A percentile compares a stretch with the other conserved stretches of the same genome.
These are phyloP conservation scores for Cladophialophora chaetospira DNA, from an alignment of 2,329 filamentous ascomycete genomes.

Conservation along the genomic window DNA sequence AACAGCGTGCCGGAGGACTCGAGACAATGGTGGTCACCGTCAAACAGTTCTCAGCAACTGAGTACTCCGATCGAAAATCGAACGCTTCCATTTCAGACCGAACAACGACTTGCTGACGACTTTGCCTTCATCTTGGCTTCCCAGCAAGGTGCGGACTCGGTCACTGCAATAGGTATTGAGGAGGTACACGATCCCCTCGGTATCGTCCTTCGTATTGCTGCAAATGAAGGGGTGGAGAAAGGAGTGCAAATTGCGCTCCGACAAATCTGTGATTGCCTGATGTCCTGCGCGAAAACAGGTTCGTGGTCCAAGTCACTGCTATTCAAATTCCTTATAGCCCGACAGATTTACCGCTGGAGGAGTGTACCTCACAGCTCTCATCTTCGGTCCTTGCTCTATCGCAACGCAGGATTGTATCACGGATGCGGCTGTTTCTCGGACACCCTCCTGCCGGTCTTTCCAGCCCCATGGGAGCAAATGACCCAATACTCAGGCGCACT, in stretches of 20 bases:
- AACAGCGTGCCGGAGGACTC: constrained; percentile 15
- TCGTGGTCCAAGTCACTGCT: background rate
- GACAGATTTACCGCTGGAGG: constrained; percentile 2
- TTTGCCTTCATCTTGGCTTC: constrained; percentile 37
- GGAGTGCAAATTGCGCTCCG: background rate
- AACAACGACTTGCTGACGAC: constrained; percentile 37
- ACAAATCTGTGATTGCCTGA: constrained; percentile 12
- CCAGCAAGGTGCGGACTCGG: constrained; percentile 34
- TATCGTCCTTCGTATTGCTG: constrained; percentile 14
- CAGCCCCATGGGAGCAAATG: background rate
- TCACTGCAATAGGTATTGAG: constrained; percentile 39
- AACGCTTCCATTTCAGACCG: constrained; percentile 21
- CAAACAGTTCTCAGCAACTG: background rate
- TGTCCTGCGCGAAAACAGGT: constrained; percentile 12
- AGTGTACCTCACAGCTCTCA: constrained; percentile 8
- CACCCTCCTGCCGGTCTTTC: background rate
- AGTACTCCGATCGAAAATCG: background rate
- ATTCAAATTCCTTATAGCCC: background rate
- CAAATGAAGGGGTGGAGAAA: constrained; percentile 17
- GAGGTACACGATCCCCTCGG: constrained; percentile 20
- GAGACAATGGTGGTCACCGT: constrained; percentile 11
- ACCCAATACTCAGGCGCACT: background rate
- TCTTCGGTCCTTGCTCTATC: constrained; percentile 7
- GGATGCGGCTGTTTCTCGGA: constrained; percentile 8
- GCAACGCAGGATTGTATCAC: constrained; percentile 9